A percentile compares a stretch with the other conserved stretches of the same genome.
These are phyloP conservation scores for Picea mariana DNA, from an alignment of 83 land plant species.

Conservation along the genomic window DNA sequence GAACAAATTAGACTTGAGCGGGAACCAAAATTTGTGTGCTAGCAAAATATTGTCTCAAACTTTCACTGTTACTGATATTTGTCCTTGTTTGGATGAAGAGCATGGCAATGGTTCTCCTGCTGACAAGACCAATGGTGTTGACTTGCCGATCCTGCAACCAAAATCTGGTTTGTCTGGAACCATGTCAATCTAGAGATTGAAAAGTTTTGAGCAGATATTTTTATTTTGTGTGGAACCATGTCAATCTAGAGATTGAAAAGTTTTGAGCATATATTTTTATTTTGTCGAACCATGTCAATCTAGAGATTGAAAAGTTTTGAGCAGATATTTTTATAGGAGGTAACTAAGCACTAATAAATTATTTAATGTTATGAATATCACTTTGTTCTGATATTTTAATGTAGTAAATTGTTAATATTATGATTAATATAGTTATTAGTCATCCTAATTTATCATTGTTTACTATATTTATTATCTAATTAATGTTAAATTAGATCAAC, in stretches of 20 bases:
- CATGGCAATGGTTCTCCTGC: background rate
- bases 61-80: background rate
- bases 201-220: background rate
- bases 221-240: background rate
- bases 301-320: no score
- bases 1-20: slow-evolving; percentile 47
- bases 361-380: no score
- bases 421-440: no score
- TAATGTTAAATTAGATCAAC: no score
- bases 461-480: no score
- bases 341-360: no score
- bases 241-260: background rate
- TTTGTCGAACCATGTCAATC: no score
- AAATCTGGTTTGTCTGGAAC: background rate
- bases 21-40: slow-evolving; percentile 40
- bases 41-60: background rate
- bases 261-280: background rate
- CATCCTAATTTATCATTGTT: no score
- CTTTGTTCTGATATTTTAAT: no score
- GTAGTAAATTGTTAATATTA: no score
- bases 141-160: background rate
- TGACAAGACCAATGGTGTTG: background rate
- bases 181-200: background rate
- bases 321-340: no score
- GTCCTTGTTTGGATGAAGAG: background rate